A percentile compares a stretch with the other conserved stretches of the same genome.
Conservation (phyloP, 768 basidiomycete species). For the Hericium alpestre region DNA sequence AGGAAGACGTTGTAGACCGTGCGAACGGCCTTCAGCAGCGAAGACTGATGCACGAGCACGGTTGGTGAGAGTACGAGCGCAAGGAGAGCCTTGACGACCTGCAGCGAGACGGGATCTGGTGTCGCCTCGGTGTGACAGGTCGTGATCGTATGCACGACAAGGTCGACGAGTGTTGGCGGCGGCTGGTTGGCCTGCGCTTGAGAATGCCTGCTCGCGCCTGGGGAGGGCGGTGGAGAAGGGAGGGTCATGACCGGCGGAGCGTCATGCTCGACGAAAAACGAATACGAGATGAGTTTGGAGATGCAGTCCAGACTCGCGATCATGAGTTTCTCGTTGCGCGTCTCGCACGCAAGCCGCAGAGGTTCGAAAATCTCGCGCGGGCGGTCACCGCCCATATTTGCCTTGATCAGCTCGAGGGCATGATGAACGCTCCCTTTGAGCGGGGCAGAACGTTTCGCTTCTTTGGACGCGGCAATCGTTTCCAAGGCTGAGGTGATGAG, state of each 20-base stretch:
- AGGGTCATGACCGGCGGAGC: conserved; percentile 28
- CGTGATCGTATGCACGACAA: conserved; percentile 91
- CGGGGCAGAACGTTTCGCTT: conserved; percentile 74
- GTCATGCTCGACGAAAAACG: conserved; percentile 78
- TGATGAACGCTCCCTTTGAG: conserved; percentile 74
- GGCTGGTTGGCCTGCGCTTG: conserved; percentile 27
- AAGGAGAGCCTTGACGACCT: conserved; percentile 92
- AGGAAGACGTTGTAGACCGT: conserved; percentile 99
- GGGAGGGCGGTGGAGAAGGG: conserved; percentile 73
- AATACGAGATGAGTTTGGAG: conserved; percentile 93
- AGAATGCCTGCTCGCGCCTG: conserved; percentile 36
- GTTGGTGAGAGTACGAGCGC: conserved; percentile 80
- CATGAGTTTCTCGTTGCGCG: conserved; percentile 85
- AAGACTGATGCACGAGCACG: conserved; percentile 88
- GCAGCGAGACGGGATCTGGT: conserved; percentile 84
- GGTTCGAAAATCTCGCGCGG: conserved; percentile 92
- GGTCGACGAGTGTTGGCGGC: conserved; percentile 74
- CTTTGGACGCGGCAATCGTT: conserved; percentile 76
- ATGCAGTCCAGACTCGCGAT: conserved; percentile 96
- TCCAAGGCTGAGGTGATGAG: conserved; percentile 80
- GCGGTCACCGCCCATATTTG: conserved; percentile 60
- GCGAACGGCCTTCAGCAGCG: conserved; percentile 88
- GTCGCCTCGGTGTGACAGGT: conserved; percentile 82
- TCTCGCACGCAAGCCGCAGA: conserved; percentile 93
- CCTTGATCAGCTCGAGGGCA: conserved; percentile 73